Evolutionary conservation across 1,284 basidiomycete species (phyloP).

Genomic region (Cutaneotrichosporon arboriforme): DNA sequence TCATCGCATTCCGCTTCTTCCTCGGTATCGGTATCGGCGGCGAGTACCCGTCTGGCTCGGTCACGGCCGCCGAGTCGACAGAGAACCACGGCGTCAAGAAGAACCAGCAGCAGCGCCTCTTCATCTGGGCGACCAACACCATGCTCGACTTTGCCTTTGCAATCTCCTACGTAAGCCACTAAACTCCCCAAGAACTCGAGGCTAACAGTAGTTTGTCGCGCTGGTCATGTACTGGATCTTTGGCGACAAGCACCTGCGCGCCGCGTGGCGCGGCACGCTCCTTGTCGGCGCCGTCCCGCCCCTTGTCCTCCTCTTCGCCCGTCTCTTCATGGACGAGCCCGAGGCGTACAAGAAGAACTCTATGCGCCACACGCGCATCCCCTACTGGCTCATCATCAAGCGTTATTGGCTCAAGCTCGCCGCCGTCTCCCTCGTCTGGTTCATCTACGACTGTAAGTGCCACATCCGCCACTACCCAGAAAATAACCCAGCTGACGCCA

Average conservation of each 20-base stretch:
- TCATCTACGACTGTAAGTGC: slow-evolving; percentile 60
- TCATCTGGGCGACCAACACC: slow-evolving; percentile 59
- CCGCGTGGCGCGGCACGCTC: slow-evolving; percentile 81
- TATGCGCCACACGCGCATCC: slow-evolving; percentile 60
- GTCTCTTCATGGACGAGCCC: slow-evolving; percentile 71
- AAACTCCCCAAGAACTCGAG: background rate
- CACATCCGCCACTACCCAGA: slow-evolving; percentile 59
- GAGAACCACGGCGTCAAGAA: slow-evolving; percentile 67
- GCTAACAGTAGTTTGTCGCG: slow-evolving; percentile 63
- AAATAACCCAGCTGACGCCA: background rate
- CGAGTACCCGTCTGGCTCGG: slow-evolving; percentile 84
- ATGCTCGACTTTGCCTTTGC: slow-evolving; percentile 92
- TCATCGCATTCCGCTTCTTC: slow-evolving; percentile 75
- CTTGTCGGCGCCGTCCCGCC: slow-evolving; percentile 84
- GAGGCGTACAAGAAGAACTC: slow-evolving; percentile 49
- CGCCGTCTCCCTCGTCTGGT: slow-evolving; percentile 52
- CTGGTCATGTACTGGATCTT: slow-evolving; percentile 83
- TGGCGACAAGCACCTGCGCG: slow-evolving; percentile 65
- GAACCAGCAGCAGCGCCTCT: slow-evolving; percentile 75
- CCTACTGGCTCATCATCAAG: slow-evolving; percentile 68
- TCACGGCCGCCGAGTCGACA: slow-evolving; percentile 86
- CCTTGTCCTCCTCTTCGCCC: slow-evolving; percentile 71
- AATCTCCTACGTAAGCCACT: slow-evolving; percentile 51
- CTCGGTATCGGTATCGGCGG: slow-evolving; percentile 71
- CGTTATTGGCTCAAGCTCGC: slow-evolving; percentile 56